These are phyloP conservation scores for Yamadazyma pseudoaaseri DNA, from an alignment of 1,139 yeast genomes.

Conservation along the genomic window DNA sequence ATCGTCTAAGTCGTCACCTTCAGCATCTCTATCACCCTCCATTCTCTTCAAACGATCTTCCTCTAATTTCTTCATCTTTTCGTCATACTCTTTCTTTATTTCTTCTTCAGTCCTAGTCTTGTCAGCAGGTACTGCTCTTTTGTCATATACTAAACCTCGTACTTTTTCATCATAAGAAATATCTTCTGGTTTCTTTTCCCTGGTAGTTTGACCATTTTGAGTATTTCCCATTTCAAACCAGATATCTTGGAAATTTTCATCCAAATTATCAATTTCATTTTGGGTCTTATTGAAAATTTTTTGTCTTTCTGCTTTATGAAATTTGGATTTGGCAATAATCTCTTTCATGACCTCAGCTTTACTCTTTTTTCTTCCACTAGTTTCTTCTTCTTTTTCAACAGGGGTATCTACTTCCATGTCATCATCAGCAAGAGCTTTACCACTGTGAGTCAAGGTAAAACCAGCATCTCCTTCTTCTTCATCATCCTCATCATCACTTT, in stretches of 20 bases:
- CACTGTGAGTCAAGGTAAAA: constrained; percentile 71
- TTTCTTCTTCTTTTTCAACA: constrained; percentile 27
- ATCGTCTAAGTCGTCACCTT: constrained; percentile 70
- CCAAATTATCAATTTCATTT: constrained; percentile 72
- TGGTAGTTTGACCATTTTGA: constrained; percentile 19
- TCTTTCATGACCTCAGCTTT: constrained; percentile 97
- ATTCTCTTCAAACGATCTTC: constrained; percentile 78
- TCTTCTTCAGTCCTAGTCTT: constrained; percentile 94
- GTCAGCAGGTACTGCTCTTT: constrained; percentile 94
- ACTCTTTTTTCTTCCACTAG: constrained; percentile 64
- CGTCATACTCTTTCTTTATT: constrained; percentile 63
- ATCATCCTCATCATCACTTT: constrained; percentile 66
- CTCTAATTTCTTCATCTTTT: constrained; percentile 67
- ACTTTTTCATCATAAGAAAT: constrained; percentile 73
- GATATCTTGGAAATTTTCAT: constrained; percentile 74
- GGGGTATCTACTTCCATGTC: constrained; percentile 23
- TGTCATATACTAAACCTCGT: constrained; percentile 76
- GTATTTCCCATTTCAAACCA: constrained; percentile 51
- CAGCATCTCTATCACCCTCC: constrained; percentile 69
- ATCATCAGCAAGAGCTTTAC: constrained; percentile 53
- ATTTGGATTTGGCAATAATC: constrained; percentile 90
- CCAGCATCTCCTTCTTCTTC: constrained; percentile 34
- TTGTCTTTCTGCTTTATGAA: constrained; percentile 87
- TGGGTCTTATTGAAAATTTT: constrained; percentile 68
- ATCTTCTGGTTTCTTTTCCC: constrained; percentile 45